Evolutionary conservation across 2,329 filamentous ascomycete species (phyloP).

Genomic region (Verticillium albo-atrum): DNA sequence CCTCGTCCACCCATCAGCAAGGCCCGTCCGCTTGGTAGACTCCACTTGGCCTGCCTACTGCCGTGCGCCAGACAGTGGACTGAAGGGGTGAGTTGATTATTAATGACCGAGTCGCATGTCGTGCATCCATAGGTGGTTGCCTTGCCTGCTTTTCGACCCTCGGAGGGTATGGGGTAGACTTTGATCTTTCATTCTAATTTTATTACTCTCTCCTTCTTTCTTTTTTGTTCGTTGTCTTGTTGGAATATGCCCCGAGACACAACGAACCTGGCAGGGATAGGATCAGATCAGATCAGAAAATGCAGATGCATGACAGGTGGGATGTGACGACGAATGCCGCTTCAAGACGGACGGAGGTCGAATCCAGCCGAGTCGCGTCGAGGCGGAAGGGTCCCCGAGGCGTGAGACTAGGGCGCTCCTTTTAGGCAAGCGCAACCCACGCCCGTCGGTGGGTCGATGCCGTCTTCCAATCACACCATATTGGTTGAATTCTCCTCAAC

Average conservation of each 20-base stretch:
- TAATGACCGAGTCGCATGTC: neutral
- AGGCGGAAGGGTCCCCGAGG: neutral
- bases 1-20: neutral
- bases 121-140: neutral
- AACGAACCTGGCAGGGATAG: too few species aligned
- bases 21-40: neutral
- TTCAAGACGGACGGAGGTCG: neutral
- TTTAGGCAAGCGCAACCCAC: neutral
- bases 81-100: neutral
- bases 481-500: neutral
- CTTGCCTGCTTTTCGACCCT: neutral
- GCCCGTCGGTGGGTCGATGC: neutral
- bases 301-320: neutral
- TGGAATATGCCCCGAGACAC: too few species aligned
- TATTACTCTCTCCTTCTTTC: too few species aligned
- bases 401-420: neutral
- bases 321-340: neutral
- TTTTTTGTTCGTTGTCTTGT: too few species aligned
- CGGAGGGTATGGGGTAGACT: too few species aligned
- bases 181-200: too few species aligned
- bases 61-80: neutral
- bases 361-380: neutral
- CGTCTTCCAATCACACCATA: neutral
- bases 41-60: neutral
- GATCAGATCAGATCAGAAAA: neutral